Evolutionary conservation across 192 early-diverging fungal genomes (phyloP).

Genomic region (Glomus cerebriforme): DNA sequence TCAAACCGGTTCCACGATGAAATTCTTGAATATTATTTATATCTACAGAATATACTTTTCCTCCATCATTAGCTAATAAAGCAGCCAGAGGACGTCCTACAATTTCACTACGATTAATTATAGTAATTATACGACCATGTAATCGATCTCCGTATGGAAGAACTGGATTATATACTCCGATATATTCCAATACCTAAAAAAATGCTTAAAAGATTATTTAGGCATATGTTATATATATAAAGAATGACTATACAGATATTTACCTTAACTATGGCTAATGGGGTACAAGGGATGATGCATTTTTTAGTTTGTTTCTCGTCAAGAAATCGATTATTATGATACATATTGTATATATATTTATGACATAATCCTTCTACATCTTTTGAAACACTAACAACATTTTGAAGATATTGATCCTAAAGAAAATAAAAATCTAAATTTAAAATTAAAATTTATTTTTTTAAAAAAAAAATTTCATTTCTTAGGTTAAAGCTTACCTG

Average conservation of each 20-base stretch:
- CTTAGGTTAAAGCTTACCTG: slow-evolving; percentile 70
- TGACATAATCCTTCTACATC: slow-evolving; percentile 98
- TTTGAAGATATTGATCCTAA: slow-evolving; percentile 91
- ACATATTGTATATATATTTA: slow-evolving; percentile 94
- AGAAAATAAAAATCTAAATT: slow-evolving; percentile 3
- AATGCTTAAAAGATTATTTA: too few relatives aligned
- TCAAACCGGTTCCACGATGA: slow-evolving; percentile 66
- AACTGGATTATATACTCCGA: slow-evolving; percentile 89
- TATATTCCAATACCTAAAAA: slow-evolving; percentile 82
- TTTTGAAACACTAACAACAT: slow-evolving; percentile 83
- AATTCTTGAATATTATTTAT: slow-evolving; percentile 84
- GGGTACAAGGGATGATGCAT: slow-evolving; percentile 98
- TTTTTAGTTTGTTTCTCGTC: slow-evolving; percentile 82
- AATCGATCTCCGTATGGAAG: slow-evolving; percentile 93
- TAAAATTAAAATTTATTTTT: not conserved
- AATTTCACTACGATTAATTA: slow-evolving; percentile 96
- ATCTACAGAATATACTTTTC: slow-evolving; percentile 95
- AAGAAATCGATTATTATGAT: slow-evolving; percentile 92
- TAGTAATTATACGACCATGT: slow-evolving; percentile 87
- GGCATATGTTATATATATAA: too few relatives aligned
- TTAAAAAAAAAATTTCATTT: not conserved
- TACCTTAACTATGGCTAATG: slow-evolving; percentile 95
- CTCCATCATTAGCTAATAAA: slow-evolving; percentile 97
- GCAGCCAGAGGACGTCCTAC: slow-evolving; percentile 97
- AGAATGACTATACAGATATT: not conserved